phyloP scores from a whole-genome alignment of 495 filamentous ascomycete genomes.

The Podospora pseudoanserina region DNA sequence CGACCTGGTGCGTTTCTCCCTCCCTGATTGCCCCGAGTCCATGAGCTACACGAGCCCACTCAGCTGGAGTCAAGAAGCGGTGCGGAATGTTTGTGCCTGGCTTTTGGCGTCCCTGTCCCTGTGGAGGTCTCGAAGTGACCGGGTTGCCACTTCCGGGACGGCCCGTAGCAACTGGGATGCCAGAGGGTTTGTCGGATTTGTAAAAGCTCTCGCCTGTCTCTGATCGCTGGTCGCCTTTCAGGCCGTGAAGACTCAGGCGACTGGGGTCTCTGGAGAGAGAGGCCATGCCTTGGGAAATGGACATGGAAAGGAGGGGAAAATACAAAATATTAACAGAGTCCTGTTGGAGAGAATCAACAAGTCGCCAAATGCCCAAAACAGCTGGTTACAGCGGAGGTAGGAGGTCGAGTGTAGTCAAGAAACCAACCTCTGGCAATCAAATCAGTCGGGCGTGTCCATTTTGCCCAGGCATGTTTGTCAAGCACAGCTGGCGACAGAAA shows the following conservation, averaged over 20 bases:
- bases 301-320: background rate
- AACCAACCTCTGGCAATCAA: background rate
- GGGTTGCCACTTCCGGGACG: constrained; percentile 10
- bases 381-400: background rate
- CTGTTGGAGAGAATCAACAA: background rate
- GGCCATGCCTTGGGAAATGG: constrained; percentile 15
- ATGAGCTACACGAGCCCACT: constrained; percentile 46
- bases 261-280: constrained; percentile 12
- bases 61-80: constrained; percentile 39
- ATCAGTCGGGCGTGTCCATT: background rate
- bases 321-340: background rate
- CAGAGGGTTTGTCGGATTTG: constrained; percentile 25
- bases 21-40: constrained; percentile 45
- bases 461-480: background rate
- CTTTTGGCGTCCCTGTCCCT: constrained; percentile 3
- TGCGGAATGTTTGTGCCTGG: constrained; percentile 17
- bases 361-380: constrained; percentile 1
- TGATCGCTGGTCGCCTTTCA: constrained; percentile 14
- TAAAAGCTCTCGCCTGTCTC: constrained; percentile 24
- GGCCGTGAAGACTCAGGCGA: constrained; percentile 17
- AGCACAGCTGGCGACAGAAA: background rate
- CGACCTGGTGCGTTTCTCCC: constrained; percentile 39
- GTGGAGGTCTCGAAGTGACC: constrained; percentile 7
- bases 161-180: constrained; percentile 23
- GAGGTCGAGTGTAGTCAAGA: background rate